phyloP scores from a whole-genome alignment of 2,329 filamentous ascomycete species.

The Bimuria novae-zelandiae region DNA sequence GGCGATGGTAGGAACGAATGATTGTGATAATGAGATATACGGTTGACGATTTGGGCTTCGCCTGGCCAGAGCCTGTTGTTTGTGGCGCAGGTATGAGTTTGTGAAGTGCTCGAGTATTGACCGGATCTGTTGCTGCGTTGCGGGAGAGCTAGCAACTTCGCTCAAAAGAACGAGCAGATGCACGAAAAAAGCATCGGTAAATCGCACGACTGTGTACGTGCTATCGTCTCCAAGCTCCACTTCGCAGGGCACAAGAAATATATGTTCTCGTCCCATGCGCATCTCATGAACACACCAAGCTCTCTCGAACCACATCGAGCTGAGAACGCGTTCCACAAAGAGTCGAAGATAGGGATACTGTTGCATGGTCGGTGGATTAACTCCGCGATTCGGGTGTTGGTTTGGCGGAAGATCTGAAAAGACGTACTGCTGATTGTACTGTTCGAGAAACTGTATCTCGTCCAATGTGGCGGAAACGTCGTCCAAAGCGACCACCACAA shows the following conservation, averaged over 20 bases:
- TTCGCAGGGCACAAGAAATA: constrained; percentile 49
- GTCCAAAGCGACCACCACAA: constrained; percentile 49
- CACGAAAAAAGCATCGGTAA: constrained; percentile 49
- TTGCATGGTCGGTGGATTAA: constrained; percentile 39
- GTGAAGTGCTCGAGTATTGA: constrained; percentile 30
- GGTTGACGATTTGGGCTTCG: constrained; percentile 19
- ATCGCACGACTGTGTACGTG: constrained; percentile 37
- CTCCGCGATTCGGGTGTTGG: constrained; percentile 30
- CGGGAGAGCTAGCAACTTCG: constrained; percentile 23
- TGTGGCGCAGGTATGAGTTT: constrained; percentile 3
- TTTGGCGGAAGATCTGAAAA: constrained; percentile 22
- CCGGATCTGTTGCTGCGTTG: constrained; percentile 22
- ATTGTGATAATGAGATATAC: background rate
- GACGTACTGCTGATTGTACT: constrained; percentile 47
- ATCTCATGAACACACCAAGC: constrained; percentile 54
- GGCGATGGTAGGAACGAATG: constrained; percentile 30
- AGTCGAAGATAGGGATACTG: constrained; percentile 25
- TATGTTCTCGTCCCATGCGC: constrained; percentile 45
- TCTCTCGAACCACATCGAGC: constrained; percentile 50
- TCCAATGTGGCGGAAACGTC: constrained; percentile 44
- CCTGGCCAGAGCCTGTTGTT: constrained; percentile 11
- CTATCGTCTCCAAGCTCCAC: constrained; percentile 25
- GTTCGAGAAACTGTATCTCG: constrained; percentile 44
- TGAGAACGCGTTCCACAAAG: constrained; percentile 44
- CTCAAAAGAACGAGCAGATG: constrained; percentile 46